phyloP scores from a whole-genome alignment of 2,329 filamentous ascomycete species.

The Alternaria arbusti region DNA sequence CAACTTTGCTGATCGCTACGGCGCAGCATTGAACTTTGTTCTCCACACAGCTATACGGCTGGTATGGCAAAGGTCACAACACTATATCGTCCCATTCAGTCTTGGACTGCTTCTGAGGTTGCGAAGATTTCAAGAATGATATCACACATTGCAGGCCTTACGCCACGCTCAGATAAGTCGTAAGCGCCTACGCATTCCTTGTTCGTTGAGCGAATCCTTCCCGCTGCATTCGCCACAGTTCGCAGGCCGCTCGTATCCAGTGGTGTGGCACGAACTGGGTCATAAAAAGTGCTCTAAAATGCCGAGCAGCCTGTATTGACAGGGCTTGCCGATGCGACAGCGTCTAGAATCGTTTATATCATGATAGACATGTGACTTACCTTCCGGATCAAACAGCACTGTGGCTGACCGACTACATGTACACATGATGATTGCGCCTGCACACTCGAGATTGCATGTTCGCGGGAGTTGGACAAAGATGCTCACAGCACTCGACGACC shows the following conservation, averaged over 20 bases:
- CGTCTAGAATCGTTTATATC: neutral
- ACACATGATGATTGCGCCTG: neutral
- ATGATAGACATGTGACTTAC: neutral
- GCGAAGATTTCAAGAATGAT: neutral
- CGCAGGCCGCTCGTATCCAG: neutral
- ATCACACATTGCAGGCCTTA: neutral
- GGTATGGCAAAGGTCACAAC: neutral
- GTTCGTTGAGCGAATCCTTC: constrained; percentile 19
- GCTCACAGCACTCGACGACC: neutral
- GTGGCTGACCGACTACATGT: neutral
- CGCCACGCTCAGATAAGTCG: neutral
- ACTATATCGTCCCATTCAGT: neutral
- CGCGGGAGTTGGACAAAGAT: neutral
- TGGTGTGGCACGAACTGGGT: neutral
- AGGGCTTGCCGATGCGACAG: neutral
- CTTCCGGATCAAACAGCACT: neutral
- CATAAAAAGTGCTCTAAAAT: neutral
- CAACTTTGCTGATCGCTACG: neutral
- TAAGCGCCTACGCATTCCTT: constrained; percentile 9
- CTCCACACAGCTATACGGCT: neutral
- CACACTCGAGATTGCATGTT: neutral
- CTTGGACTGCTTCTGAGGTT: neutral
- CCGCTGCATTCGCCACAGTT: constrained; percentile 22
- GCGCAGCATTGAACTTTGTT: constrained; percentile 4
- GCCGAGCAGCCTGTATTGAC: neutral